phyloP scores from a whole-genome alignment of 2,329 filamentous ascomycete genomes.

The Hypoxylon sp. region DNA sequence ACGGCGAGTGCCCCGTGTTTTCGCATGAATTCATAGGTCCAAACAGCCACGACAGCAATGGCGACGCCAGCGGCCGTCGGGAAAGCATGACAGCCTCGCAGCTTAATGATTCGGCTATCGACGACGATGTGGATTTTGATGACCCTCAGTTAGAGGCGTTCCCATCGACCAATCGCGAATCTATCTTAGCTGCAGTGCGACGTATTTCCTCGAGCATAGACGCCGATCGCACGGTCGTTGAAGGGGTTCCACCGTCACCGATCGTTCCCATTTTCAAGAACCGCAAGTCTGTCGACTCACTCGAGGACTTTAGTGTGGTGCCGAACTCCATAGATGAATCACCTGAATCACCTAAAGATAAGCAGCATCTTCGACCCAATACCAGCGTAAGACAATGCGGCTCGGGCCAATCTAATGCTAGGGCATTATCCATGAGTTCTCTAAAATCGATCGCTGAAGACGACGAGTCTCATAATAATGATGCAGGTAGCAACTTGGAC shows the following conservation, averaged over 20 bases:
- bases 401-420: conserved; percentile 9
- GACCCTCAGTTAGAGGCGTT: conserved; percentile 52
- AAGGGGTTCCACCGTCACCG: conserved; percentile 41
- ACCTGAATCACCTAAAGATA: conserved; percentile 14
- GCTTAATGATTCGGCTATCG: conserved; percentile 17
- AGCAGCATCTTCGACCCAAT: conserved; percentile 9
- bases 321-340: conserved; percentile 3
- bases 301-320: conserved; percentile 6
- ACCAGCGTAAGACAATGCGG: not conserved
- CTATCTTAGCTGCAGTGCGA: conserved; percentile 53
- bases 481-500: not conserved
- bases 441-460: conserved; percentile 48
- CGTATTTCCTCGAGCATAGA: conserved; percentile 52
- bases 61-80: conserved; percentile 2
- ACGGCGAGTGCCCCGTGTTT: conserved; percentile 42
- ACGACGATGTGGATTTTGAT: conserved; percentile 46
- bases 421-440: conserved; percentile 35
- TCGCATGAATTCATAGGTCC: conserved; percentile 50
- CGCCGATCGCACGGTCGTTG: conserved; percentile 48
- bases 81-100: conserved; percentile 22
- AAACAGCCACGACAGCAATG: conserved; percentile 27
- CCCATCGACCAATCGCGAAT: conserved; percentile 51
- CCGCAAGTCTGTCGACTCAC: not conserved
- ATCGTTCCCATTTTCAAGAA: conserved; percentile 26
- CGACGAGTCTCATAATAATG: conserved; percentile 41